phyloP scores from a whole-genome alignment of 2,329 filamentous ascomycete genomes.

The Phialocephala sp. region DNA sequence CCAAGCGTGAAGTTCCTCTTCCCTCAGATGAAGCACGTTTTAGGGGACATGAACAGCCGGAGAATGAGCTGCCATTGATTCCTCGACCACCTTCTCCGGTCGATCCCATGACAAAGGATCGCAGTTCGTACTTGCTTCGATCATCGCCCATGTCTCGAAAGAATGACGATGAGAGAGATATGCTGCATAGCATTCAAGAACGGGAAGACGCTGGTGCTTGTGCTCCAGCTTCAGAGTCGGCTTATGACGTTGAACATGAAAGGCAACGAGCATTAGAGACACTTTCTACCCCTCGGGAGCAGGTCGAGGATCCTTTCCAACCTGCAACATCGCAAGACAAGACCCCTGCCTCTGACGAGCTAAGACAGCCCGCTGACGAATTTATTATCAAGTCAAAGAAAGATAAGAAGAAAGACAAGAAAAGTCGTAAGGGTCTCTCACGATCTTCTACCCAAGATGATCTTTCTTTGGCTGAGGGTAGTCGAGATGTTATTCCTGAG shows the following conservation, averaged over 20 bases:
- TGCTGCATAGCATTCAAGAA: conserved; percentile 34
- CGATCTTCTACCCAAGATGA: conserved; percentile 16
- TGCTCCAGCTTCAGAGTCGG: not conserved
- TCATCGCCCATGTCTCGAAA: conserved; percentile 44
- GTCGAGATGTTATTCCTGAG: not conserved
- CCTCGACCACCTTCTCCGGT: conserved; percentile 46
- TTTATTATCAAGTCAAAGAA: conserved; percentile 45
- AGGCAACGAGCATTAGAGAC: conserved; percentile 27
- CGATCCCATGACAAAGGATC: conserved; percentile 50
- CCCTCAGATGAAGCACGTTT: not conserved
- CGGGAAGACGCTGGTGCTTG: conserved; percentile 21
- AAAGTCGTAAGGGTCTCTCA: conserved; percentile 24
- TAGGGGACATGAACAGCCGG: not conserved
- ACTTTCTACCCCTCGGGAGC: conserved; percentile 25
- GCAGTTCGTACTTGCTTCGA: conserved; percentile 50
- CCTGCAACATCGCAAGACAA: not conserved
- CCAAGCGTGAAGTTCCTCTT: not conserved
- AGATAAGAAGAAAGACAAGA: conserved; percentile 47
- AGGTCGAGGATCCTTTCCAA: not conserved
- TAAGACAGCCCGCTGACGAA: conserved; percentile 28
- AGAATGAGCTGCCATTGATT: conserved; percentile 27
- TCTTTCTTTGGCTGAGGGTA: not conserved
- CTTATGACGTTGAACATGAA: conserved; percentile 24
- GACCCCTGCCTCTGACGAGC: not conserved
- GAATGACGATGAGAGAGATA: conserved; percentile 18